Evolutionary conservation across 163 green algal species (phyloP).

Genomic region (Trebouxiophyceae sp.): DNA sequence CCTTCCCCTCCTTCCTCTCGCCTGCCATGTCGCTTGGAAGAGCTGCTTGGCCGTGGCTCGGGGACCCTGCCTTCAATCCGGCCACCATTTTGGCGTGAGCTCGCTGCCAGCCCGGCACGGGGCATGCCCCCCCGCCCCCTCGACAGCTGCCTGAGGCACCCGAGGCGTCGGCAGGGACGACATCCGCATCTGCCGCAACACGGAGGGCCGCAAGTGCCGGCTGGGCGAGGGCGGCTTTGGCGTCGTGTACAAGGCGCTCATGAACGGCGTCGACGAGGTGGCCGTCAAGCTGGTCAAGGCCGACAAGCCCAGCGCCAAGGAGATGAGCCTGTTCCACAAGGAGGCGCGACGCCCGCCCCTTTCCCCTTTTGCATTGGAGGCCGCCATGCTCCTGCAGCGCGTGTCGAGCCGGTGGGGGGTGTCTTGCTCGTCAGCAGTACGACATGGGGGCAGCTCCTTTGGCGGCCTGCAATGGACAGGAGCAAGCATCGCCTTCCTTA

Average conservation of each 20-base stretch:
- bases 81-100: no score
- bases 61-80: no score
- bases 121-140: no score
- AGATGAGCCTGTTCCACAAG: slow-evolving; percentile 36
- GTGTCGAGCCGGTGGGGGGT: no score
- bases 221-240: slow-evolving; percentile 69
- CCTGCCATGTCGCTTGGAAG: no score
- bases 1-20: no score
- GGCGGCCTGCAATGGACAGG: background rate
- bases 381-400: no score
- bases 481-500: background rate
- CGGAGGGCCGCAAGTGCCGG: slow-evolving; percentile 38
- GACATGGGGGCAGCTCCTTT: background rate
- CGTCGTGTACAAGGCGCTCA: slow-evolving; percentile 60
- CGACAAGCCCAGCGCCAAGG: slow-evolving; percentile 22
- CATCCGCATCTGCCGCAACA: slow-evolving; percentile 31
- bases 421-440: background rate
- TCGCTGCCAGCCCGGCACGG: no score
- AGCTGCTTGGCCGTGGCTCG: no score
- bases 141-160: no score
- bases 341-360: slow-evolving; percentile 25
- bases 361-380: no score
- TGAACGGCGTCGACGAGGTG: slow-evolving; percentile 66
- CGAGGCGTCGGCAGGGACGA: slow-evolving; percentile 17
- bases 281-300: slow-evolving; percentile 62